A percentile compares a stretch with the other conserved stretches of the same genome.
Conservation (phyloP, 371 early-diverging fungal species). For the Capillidium rhysosporum region DNA sequence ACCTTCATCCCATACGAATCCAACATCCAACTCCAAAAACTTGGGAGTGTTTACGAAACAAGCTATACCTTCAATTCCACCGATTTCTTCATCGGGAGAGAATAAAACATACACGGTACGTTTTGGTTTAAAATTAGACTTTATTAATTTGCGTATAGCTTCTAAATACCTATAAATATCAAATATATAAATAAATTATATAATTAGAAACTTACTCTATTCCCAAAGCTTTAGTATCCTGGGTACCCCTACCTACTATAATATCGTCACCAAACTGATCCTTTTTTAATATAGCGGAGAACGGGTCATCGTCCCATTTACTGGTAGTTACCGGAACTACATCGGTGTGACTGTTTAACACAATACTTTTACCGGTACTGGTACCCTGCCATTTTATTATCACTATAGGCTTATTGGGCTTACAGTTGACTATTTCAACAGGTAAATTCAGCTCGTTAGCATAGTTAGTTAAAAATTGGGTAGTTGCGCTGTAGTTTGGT, state of each 20-base stretch:
- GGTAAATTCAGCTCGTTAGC: slow-evolving; percentile 42
- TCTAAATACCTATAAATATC: slow-evolving; percentile 26
- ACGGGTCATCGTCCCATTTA: slow-evolving; percentile 49
- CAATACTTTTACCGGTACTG: slow-evolving; percentile 26
- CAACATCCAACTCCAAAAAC: slow-evolving; percentile 42
- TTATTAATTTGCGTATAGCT: slow-evolving; percentile 33
- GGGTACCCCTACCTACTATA: slow-evolving; percentile 58
- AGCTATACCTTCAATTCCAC: slow-evolving; percentile 52
- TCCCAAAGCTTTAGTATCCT: slow-evolving; percentile 78
- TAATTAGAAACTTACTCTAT: slow-evolving; percentile 6
- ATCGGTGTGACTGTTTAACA: slow-evolving; percentile 64
- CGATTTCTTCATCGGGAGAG: slow-evolving; percentile 62
- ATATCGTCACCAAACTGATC: slow-evolving; percentile 23
- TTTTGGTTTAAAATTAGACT: slow-evolving; percentile 18
- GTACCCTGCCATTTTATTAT: slow-evolving; percentile 41
- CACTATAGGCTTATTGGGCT: slow-evolving; percentile 39
- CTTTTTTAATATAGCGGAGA: slow-evolving; percentile 35
- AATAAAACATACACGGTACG: slow-evolving; percentile 47
- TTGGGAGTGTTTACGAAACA: slow-evolving; percentile 29
- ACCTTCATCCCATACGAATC: slow-evolving; percentile 61
- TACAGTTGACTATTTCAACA: slow-evolving; percentile 22
- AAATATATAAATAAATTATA: no score
- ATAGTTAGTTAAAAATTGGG: slow-evolving; percentile 27
- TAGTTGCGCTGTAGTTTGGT: slow-evolving; percentile 42
- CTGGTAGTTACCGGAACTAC: slow-evolving; percentile 56